Conservation (phyloP, 1,284 basidiomycete species). For the Ganoderma multipileum region DNA sequence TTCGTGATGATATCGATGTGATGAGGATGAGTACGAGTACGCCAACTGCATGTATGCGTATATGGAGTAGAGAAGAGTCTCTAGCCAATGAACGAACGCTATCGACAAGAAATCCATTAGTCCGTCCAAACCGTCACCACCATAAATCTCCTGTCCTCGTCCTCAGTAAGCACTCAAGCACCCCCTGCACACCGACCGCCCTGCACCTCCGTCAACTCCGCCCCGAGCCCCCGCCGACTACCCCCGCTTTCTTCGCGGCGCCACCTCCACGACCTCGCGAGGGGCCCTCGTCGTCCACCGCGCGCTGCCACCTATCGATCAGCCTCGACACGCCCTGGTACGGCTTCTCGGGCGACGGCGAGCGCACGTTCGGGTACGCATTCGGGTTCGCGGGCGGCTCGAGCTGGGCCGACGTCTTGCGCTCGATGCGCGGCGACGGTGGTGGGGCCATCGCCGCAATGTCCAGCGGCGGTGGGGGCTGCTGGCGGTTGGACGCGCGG, state of each 20-base stretch:
- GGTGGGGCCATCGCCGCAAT: conserved; percentile 18
- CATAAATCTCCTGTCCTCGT: background rate
- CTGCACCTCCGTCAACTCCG: conserved; percentile 9
- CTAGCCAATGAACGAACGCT: conserved; percentile 1
- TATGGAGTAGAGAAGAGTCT: background rate
- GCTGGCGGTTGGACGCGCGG: conserved; percentile 17
- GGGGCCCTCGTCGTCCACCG: conserved; percentile 65
- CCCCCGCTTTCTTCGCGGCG: conserved; percentile 29
- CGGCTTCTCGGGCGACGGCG: conserved; percentile 74
- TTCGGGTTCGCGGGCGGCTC: conserved; percentile 35
- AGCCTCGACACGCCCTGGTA: conserved; percentile 82
- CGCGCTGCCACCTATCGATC: conserved; percentile 85
- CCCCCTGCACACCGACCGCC: background rate
- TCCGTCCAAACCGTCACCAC: conserved; percentile 8
- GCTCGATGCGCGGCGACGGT: conserved; percentile 26
- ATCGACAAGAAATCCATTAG: conserved; percentile 6
- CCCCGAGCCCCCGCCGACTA: conserved; percentile 29
- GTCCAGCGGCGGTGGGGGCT: conserved; percentile 2
- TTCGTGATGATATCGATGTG: conserved; percentile 2
- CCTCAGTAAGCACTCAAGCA: background rate
- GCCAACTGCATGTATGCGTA: conserved; percentile 3
- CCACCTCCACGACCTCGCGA: conserved; percentile 20
- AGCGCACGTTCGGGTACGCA: conserved; percentile 36
- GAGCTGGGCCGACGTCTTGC: conserved; percentile 32
- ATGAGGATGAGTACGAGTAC: background rate